Evolutionary conservation across 805 yeast genomes (phyloP), one percentile per base, ranked within the genome.

Genomic region (Kluyveromyces dobzhanskii): DNA sequence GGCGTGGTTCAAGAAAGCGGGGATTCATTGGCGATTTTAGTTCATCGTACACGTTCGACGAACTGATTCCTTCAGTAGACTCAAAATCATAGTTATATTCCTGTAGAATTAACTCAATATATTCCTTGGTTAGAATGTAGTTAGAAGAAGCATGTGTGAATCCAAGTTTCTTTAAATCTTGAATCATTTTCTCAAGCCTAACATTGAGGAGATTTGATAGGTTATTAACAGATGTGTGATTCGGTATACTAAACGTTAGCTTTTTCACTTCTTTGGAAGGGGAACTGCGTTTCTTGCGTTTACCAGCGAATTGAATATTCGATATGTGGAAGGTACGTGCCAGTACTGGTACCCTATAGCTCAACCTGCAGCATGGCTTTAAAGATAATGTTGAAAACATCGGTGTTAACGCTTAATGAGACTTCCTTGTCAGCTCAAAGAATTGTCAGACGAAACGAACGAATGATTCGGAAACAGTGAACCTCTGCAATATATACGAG

Each of bases 101-200:
- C 54, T 85, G 94, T 0, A 96, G 90, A 48, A 92, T 79, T 41
- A 92, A 65, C 16, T 80, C 72, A 0, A 95, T 92, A 26, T 85
- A 85, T 51, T 88, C 97, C 42, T 71, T 76, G 46, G 92, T 95
- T 21, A 92, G 61, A 47, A 92, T 84, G 59, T 77, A 83, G 53
- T 85, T 84, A 48, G 81, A 80, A 12, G 68, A 66, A 16, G 65
- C 54, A 27, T 86, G 73, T 42, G 80, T 81, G 55, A 83, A 88
- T 0, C 97, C 97, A 49, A 86, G 65, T 1, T 65, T 73, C 13
- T 65, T 63, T 62, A 90, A 66, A 38, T 75, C 77, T 25, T 60
- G 59, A 35, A 81, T 66, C 3, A 92, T 65, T 11, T 67, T 70
- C 17, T 75, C 75, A 17, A 82, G 72, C 13, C 87, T 73, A 9